Evolutionary conservation across 2,329 filamentous ascomycete genomes (phyloP), one percentile per base, ranked within the genome.

Genomic region (Nemania abortiva): DNA sequence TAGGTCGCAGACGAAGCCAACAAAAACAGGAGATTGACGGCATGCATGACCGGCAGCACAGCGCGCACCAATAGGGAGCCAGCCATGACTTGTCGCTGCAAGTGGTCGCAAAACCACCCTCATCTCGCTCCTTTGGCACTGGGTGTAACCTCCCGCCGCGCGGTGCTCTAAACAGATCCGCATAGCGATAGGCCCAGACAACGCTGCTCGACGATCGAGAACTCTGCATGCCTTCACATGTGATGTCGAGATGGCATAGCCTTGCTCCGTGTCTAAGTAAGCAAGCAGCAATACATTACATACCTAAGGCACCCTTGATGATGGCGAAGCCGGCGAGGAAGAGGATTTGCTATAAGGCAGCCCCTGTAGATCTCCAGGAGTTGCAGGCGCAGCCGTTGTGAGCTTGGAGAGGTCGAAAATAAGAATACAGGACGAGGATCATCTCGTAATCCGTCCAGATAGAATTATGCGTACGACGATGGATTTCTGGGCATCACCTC

Each of bases 41-140:
- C 62, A 22, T 68, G 68, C 68, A 70, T 65, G 61, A 54, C 52
- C 55, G 53, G 61, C 54, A 56, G 42, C 53, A 53, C 37, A 47
- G 66, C 29, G 55, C 62, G 58, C 69, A 56, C 69, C 69, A 69
- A 70, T 70, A 68, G 69, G 69, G 61, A 61, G 37, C 27, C 57
- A 69, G 62, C 57, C 69, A 68, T 66, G 47, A 29, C 24, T 66
- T 53, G 56, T 54, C 60, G 52, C 69, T 70, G 69, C 69, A 66
- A 59, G 58, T 57, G 60, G 60, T 65, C 69, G 65, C 66, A 53
- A 66, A 61, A 65, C 61, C 60, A 70, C 70, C 73, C 71, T 67
- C 73, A 66, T 69, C 58, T 68, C 61, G 50, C 61, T 61, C 34
- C 49, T 63, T 52, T 59, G 27, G 39, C 29, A 54, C 15, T 59